A percentile compares a stretch with the other conserved stretches of the same genome.
phyloP scores from a whole-genome alignment of 2,329 filamentous ascomycete genomes.

The Cordyceps cicadae region DNA sequence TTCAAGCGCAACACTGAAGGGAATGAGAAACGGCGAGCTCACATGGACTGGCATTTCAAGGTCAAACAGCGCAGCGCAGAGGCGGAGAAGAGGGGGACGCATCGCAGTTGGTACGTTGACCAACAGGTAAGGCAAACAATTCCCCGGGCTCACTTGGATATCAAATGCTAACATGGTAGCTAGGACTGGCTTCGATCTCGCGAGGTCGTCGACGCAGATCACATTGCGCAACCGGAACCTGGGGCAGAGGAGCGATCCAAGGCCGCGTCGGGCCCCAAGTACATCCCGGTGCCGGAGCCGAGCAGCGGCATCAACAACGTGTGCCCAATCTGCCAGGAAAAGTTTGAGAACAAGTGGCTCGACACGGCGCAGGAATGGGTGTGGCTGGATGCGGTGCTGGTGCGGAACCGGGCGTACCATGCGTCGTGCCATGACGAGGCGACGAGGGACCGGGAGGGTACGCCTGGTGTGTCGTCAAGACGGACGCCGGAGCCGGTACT shows the following conservation, averaged over 20 bases:
- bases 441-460: constrained; percentile 52
- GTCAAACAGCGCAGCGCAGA: constrained; percentile 86
- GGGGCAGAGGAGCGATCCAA: constrained; percentile 33
- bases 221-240: constrained; percentile 28
- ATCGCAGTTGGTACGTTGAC: constrained; percentile 91
- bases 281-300: constrained; percentile 77
- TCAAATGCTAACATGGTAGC: constrained; percentile 19
- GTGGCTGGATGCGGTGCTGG: constrained; percentile 79
- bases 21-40: constrained; percentile 75
- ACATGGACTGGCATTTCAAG: constrained; percentile 98
- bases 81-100: constrained; percentile 75
- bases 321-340: constrained; percentile 92
- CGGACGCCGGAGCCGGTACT: constrained; percentile 57
- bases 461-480: constrained; percentile 28
- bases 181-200: constrained; percentile 85
- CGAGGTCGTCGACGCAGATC: constrained; percentile 65
- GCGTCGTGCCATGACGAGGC: constrained; percentile 83
- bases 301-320: constrained; percentile 63
- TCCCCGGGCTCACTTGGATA: background rate
- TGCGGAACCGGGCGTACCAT: constrained; percentile 77
- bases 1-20: constrained; percentile 73
- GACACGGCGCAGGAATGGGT: constrained; percentile 95
- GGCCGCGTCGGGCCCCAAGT: constrained; percentile 51
- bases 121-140: constrained; percentile 54
- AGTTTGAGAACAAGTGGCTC: constrained; percentile 86